phyloP scores from a whole-genome alignment of 1,284 basidiomycete genomes.

The Marasmius sp. region DNA sequence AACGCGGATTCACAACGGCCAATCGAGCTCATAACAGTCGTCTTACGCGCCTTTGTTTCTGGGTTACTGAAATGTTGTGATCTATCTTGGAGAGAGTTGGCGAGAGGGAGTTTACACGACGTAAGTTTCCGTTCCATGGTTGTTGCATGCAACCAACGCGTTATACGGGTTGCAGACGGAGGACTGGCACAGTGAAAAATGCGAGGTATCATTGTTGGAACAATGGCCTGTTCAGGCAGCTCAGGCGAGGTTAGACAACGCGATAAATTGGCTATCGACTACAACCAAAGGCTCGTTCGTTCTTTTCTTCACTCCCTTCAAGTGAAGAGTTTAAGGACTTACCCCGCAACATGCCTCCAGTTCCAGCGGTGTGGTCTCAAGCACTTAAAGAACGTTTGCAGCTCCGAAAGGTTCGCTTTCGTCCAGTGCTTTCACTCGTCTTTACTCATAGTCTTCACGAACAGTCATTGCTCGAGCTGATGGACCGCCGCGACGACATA shows the following conservation, averaged over 20 bases:
- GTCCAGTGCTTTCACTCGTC: not conserved
- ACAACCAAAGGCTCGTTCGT: constrained; percentile 39
- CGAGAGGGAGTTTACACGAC: constrained; percentile 72
- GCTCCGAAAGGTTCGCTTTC: constrained; percentile 52
- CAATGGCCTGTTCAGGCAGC: constrained; percentile 60
- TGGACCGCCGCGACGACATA: constrained; percentile 36
- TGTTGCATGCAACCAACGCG: constrained; percentile 7
- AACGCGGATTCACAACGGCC: constrained; percentile 43
- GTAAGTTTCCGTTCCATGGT: constrained; percentile 43
- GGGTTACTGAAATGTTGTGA: constrained; percentile 85
- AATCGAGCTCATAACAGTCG: constrained; percentile 60
- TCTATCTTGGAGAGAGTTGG: constrained; percentile 78
- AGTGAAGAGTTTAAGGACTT: not conserved
- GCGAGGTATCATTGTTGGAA: constrained; percentile 78
- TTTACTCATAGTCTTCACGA: constrained; percentile 6
- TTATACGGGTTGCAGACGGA: constrained; percentile 56
- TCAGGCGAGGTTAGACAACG: constrained; percentile 62
- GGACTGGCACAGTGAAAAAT: constrained; percentile 88
- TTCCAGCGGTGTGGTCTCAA: constrained; percentile 42
- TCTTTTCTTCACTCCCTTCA: not conserved
- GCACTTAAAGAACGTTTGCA: constrained; percentile 53
- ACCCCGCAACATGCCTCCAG: constrained; percentile 23
- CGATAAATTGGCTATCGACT: constrained; percentile 48
- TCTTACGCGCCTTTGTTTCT: constrained; percentile 70
- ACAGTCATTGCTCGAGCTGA: constrained; percentile 52